Percentiles rank a stretch among this genome's conserved stretches.
These are phyloP conservation scores for Themeda triandra DNA, from an alignment of 176 grass and related monocot genomes.

Conservation along the genomic window DNA sequence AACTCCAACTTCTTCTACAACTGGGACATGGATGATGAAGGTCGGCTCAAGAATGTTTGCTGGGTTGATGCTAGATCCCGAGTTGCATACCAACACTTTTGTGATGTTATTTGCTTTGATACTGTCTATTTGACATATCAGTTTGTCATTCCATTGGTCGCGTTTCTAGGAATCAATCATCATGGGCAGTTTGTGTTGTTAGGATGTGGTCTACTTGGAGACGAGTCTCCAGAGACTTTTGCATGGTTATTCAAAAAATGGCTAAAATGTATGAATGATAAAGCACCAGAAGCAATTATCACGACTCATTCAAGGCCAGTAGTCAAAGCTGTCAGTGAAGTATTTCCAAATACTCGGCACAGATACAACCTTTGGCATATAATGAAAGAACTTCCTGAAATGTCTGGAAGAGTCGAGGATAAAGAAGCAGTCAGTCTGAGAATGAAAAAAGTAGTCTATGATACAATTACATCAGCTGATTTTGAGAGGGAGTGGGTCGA, in stretches of 20 bases:
- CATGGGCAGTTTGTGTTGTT: conserved; percentile 85
- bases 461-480: conserved; percentile 63
- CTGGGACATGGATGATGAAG: conserved; percentile 88
- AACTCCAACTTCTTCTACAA: conserved; percentile 76
- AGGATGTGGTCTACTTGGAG: conserved; percentile 78
- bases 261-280: conserved; percentile 89
- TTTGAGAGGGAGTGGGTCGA: conserved; percentile 84
- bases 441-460: conserved; percentile 78
- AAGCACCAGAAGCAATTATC: conserved; percentile 69
- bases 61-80: conserved; percentile 86
- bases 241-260: conserved; percentile 82
- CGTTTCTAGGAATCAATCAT: conserved; percentile 87
- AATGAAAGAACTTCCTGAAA: conserved; percentile 90
- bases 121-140: conserved; percentile 77
- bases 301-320: conserved; percentile 67
- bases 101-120: conserved; percentile 79
- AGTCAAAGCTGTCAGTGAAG: conserved; percentile 56
- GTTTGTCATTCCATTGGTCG: conserved; percentile 66
- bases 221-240: conserved; percentile 74
- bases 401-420: conserved; percentile 79
- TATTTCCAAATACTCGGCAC: conserved; percentile 61
- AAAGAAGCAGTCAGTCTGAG: conserved; percentile 77
- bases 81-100: conserved; percentile 71
- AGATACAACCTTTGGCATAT: conserved; percentile 93
- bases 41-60: conserved; percentile 80